These are phyloP conservation scores for Abrus pulchellus DNA, from an alignment of 306 rosid genomes.

Conservation along the genomic window DNA sequence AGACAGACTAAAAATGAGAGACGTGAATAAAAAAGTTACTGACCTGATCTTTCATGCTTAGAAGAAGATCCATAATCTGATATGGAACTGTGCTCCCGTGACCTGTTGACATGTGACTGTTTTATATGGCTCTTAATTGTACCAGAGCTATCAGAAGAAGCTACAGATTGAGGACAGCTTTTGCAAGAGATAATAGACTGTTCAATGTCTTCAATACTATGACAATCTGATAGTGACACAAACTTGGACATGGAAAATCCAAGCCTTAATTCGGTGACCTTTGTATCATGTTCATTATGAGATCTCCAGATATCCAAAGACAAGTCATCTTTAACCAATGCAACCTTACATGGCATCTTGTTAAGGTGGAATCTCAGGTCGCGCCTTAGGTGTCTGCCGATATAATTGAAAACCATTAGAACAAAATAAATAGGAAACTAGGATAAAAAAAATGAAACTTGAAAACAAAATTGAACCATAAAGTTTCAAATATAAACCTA, in stretches of 20 bases:
- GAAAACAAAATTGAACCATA: not conserved
- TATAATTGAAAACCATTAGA: conserved; percentile 33
- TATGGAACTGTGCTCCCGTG: conserved; percentile 45
- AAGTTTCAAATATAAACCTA: not conserved
- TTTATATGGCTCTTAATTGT: conserved; percentile 37
- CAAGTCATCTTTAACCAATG: conserved; percentile 64
- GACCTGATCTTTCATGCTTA: conserved; percentile 70
- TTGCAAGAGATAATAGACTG: conserved; percentile 49
- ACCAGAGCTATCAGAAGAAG: conserved; percentile 52
- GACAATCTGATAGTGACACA: conserved; percentile 53
- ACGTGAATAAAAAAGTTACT: not conserved
- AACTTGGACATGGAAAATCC: conserved; percentile 63
- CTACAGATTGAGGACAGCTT: conserved; percentile 44
- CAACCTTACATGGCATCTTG: conserved; percentile 77
- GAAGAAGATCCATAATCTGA: conserved; percentile 52
- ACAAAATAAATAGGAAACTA: not conserved
- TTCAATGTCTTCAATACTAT: conserved; percentile 48
- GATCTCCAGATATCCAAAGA: conserved; percentile 57
- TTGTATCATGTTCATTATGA: conserved; percentile 45
- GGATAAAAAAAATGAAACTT: not conserved
- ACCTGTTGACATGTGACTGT: conserved; percentile 48
- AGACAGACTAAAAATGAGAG: not conserved
- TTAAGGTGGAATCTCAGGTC: conserved; percentile 65
- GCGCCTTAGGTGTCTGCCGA: conserved; percentile 66
- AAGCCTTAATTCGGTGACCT: conserved; percentile 52